Base-by-base conservation (phyloP, 768 basidiomycete species). In the Tylopilus felleus region DNA sequence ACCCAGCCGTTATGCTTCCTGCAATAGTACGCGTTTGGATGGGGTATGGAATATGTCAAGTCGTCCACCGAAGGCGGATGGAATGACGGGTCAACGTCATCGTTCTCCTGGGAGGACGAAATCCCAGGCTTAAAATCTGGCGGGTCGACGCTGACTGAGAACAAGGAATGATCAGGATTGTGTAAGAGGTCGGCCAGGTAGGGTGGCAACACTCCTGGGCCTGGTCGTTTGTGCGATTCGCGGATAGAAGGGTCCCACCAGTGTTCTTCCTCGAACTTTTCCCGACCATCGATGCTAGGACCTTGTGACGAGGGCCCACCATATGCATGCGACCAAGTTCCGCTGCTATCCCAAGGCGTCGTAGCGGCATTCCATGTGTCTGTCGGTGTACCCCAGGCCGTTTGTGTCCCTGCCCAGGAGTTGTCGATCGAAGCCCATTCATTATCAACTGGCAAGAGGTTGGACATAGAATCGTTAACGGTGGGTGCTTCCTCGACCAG, bases 1-100 rank as follows among this genome's bases (percentile, higher is more conserved):
- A 90, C 80, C 90, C 90, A 93, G 7, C 86, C 85, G 60, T 92
- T 88, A 52, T 92, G 87, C 65, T 82, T 84, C 22, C 83, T 80
- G 64, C 90, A 93, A 65, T 88, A 93, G 66, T 89, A 89, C 14
- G 88, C 89, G 60, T 88, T 82, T 5, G 90, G 85, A 65, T 93
- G 90, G 13, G 91, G 90, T 28, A 89, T 76, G 28, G 89, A 78
- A 16, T 77, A 80, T n/a, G 77, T 79, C 7, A 85, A 74, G 60
- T 90, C 87, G 33, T 83, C 80, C 53, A 77, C 74, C n/a, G 82
- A 75, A 1, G 85, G 86, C 10, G 74, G 65, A 8, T 55, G 57
- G 46, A 62, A 61, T 27, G 61, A 42, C n/a, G 56, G 49, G 4
- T n/a, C 14, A 38, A 19, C 21, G 39, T 65, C 54, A 49, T 49